Conservation (phyloP, 2,329 filamentous ascomycete genomes). For the Emericellopsis cladophorae region DNA sequence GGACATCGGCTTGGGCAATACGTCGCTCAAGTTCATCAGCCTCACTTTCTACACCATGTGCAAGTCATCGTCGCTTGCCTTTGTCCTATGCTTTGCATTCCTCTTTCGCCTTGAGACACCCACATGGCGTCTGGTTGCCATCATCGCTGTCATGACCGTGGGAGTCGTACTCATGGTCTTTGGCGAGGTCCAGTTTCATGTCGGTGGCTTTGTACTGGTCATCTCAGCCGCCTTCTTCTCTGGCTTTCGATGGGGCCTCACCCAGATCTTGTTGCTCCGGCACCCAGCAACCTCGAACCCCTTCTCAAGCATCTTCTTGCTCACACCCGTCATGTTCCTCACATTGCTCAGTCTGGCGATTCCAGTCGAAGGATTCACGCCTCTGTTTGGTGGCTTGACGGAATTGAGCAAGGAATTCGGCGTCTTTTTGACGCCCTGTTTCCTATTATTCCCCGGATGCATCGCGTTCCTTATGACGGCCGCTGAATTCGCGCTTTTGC, state of each 20-base stretch:
- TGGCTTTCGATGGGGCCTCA: slow-evolving; percentile 96
- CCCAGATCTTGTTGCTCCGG: slow-evolving; percentile 85
- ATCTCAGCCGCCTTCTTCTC: slow-evolving; percentile 92
- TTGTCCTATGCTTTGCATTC: slow-evolving; percentile 91
- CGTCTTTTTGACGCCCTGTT: slow-evolving; percentile 46
- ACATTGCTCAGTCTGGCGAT: slow-evolving; percentile 70
- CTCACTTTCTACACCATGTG: slow-evolving; percentile 99
- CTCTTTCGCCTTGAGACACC: slow-evolving; percentile 82
- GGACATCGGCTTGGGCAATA: slow-evolving; percentile 93
- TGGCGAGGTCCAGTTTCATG: slow-evolving; percentile 81
- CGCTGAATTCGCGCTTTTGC: slow-evolving; percentile 86
- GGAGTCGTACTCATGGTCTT: slow-evolving; percentile 98
- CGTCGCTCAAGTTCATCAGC: slow-evolving; percentile 88
- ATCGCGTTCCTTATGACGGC: slow-evolving; percentile 96
- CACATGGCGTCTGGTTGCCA: slow-evolving; percentile 71
- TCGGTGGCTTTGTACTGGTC: slow-evolving; percentile 78
- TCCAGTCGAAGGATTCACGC: slow-evolving; percentile 67
- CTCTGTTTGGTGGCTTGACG: slow-evolving; percentile 53
- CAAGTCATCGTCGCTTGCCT: slow-evolving; percentile 91
- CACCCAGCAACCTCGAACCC: slow-evolving; percentile 94
- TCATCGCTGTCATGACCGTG: slow-evolving; percentile 83
- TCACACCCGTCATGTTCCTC: slow-evolving; percentile 94
- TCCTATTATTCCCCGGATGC: slow-evolving; percentile 78
- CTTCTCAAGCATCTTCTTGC: slow-evolving; percentile 92
- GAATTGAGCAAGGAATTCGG: slow-evolving; percentile 58